Evolutionary conservation across 257 asterid genomes (phyloP).

Genomic region (Solanum pinnatisectum): DNA sequence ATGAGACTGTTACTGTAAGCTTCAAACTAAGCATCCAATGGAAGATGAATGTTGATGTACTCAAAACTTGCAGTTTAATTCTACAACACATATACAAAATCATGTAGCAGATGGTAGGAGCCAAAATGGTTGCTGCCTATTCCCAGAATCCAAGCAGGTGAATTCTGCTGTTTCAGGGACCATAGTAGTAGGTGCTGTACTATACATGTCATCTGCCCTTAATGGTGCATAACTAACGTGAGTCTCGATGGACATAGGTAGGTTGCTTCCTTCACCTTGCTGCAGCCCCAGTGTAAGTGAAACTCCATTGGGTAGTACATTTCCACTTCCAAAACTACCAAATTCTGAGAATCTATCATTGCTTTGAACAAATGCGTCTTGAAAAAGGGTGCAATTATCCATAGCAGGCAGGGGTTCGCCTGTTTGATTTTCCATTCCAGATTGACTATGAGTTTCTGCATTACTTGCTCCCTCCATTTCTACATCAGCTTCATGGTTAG

Average conservation of each 20-base stretch:
- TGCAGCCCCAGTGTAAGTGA: constrained; percentile 72
- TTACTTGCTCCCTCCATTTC: constrained; percentile 37
- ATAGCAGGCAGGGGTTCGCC: constrained; percentile 8
- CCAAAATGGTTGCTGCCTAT: constrained; percentile 34
- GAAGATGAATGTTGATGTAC: background rate
- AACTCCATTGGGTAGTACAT: constrained; percentile 22
- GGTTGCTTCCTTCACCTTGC: constrained; percentile 46
- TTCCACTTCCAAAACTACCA: constrained; percentile 38
- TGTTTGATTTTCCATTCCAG: constrained; percentile 16
- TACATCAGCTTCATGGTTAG: constrained; percentile 22
- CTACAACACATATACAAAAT: constrained; percentile 14
- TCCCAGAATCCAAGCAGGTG: constrained; percentile 46
- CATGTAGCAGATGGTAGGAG: constrained; percentile 36
- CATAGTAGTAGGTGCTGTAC: constrained; percentile 27
- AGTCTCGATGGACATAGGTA: constrained; percentile 27
- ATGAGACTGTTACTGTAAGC: background rate
- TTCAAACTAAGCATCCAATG: background rate
- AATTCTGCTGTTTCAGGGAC: constrained; percentile 36
- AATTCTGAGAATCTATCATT: constrained; percentile 39
- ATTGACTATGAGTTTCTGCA: constrained; percentile 14
- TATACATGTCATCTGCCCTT: constrained; percentile 34
- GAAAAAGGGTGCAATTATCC: constrained; percentile 8
- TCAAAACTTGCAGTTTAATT: background rate
- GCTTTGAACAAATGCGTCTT: constrained; percentile 6
- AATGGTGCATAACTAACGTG: constrained; percentile 31